Base-by-base conservation (phyloP, 108 stramenopile species). In the Schizochytrium sp. region DNA sequence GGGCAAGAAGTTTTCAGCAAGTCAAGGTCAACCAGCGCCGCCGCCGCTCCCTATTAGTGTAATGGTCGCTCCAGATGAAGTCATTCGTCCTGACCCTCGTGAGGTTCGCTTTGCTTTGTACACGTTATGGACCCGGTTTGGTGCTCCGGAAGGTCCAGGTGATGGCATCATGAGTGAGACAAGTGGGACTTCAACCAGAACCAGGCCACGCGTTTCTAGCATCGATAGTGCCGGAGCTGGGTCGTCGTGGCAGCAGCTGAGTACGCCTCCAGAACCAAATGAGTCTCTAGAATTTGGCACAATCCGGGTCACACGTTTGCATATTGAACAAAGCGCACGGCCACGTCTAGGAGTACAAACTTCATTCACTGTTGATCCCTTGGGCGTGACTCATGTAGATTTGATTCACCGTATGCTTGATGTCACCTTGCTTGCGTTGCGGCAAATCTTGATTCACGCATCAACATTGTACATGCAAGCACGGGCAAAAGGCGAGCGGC, bases 111-210 rank as follows among this genome's bases (percentile, higher is more conserved):
- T 69, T 69, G 64, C 64, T 10, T 38, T 69, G 12, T 69, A 69
- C 28, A 28, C 64, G 19, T 69, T 69, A 69, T 69, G 64, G 64
- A 69, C 64, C 10, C 64, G 64, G 5, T 69, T 69, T 69, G 64
- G 64, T 44, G 64, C 64, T 7, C 2, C 64, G 42, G 64, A 69
- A 1, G 64, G 44, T 44, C 10, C 40, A 8, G 64, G 44, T 7
- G 28, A 12, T 8, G 64, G 44, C 10, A 69, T 44, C 19, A 8
- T 12, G 19, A 69, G 64, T 15, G 64, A 13, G 5, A 44, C 5
- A 7, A 69, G 64, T 2, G 64, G 42, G 42, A 15, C 64, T 44
- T 69, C 64, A 7, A 38, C 19, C 2, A 38, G 64, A 0, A 69
- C 42, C 44, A 38, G 64, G 5, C 10, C 64, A 15, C 64, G 64